phyloP scores from a whole-genome alignment of 805 yeast species.

The Ogataea sp. region DNA sequence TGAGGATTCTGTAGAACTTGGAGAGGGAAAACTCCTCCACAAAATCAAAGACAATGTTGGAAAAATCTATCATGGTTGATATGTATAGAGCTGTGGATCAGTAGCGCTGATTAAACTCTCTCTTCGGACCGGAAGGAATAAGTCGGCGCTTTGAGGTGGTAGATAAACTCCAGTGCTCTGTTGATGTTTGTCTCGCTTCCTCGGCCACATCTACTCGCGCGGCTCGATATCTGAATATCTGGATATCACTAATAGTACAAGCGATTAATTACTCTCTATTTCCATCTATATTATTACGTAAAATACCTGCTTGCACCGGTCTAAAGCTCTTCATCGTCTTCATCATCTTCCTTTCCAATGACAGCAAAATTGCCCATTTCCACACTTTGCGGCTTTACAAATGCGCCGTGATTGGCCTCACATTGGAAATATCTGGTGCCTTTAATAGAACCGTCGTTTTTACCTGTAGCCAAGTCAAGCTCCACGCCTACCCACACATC shows the following conservation, averaged over 20 bases:
- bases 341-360: conserved; percentile 35
- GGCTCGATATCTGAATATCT: too few relatives aligned
- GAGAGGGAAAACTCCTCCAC: conserved; percentile 35
- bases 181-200: too few relatives aligned
- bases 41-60: conserved; percentile 27
- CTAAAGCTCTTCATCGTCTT: conserved; percentile 29
- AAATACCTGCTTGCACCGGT: background rate
- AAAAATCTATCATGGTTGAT: conserved; percentile 16
- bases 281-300: too few relatives aligned
- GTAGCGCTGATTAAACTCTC: background rate
- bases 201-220: too few relatives aligned
- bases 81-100: too few relatives aligned
- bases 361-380: conserved; percentile 64
- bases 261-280: too few relatives aligned
- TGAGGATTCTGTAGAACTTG: conserved; percentile 38
- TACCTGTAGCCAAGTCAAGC: conserved; percentile 81
- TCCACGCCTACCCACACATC: conserved; percentile 75
- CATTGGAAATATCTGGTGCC: conserved; percentile 55
- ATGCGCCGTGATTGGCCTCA: conserved; percentile 57
- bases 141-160: too few relatives aligned
- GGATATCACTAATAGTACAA: too few relatives aligned
- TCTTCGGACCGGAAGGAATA: background rate
- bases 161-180: too few relatives aligned
- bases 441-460: conserved; percentile 70
- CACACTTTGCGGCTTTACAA: conserved; percentile 62